A percentile compares a stretch with the other conserved stretches of the same genome.
Evolutionary conservation across 129 eudicot genomes (phyloP).

Genomic region (Centrapalus pauciflorus): DNA sequence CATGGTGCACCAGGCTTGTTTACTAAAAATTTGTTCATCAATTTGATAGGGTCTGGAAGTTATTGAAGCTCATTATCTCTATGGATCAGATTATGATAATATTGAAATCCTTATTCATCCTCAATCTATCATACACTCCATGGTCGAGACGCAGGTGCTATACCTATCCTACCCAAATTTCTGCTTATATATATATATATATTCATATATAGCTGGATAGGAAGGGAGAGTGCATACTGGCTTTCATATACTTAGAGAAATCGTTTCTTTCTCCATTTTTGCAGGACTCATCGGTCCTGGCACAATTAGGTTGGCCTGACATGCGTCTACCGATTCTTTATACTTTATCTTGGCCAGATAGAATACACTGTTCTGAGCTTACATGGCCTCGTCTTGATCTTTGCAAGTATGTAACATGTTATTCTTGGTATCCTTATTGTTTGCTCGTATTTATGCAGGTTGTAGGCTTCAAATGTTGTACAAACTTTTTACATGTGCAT

Average conservation of each 20-base stretch:
- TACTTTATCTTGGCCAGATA: constrained; percentile 89
- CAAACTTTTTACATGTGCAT: too few species aligned
- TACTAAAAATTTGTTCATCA: too few species aligned
- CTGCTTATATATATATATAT: background rate
- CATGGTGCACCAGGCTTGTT: too few species aligned
- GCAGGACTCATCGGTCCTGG: constrained; percentile 81
- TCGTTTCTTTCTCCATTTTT: background rate
- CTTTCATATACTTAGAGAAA: background rate
- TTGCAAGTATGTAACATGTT: constrained; percentile 61
- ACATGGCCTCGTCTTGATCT: constrained; percentile 98
- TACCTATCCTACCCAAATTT: too few species aligned
- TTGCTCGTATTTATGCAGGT: too few species aligned
- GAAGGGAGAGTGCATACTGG: background rate
- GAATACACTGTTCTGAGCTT: constrained; percentile 77
- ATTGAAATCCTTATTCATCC: constrained; percentile 97
- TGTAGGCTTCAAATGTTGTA: too few species aligned
- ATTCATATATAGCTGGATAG: background rate
- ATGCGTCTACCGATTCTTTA: constrained; percentile 98
- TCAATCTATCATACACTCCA: constrained; percentile 95
- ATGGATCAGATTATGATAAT: constrained; percentile 79
- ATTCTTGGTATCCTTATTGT: background rate
- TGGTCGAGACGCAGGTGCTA: constrained; percentile 99
- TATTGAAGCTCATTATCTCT: constrained; percentile 96
- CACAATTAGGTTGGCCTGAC: constrained; percentile 99
- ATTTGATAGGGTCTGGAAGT: constrained; percentile 95